phyloP scores from a whole-genome alignment of 192 early-diverging fungal genomes.

The Coemansia sp. region DNA sequence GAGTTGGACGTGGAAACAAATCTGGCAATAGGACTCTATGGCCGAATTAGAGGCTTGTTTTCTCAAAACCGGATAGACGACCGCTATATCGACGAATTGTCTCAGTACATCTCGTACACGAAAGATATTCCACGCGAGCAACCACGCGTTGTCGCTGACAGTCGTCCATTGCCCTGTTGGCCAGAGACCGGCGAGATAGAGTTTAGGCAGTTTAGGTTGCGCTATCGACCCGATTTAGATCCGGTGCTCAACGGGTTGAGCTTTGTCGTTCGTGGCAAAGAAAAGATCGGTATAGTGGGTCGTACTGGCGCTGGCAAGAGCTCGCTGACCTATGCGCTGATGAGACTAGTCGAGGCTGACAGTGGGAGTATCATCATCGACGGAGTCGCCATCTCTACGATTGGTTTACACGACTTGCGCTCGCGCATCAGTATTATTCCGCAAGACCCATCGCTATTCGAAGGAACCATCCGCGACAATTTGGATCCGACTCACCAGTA shows the following conservation, averaged over 20 bases:
- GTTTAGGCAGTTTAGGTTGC: slow-evolving; percentile 25
- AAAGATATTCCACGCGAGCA: slow-evolving; percentile 51
- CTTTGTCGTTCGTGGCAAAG: slow-evolving; percentile 56
- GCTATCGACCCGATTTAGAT: slow-evolving; percentile 8
- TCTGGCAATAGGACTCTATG: neutral
- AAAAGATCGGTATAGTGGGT: slow-evolving; percentile 83
- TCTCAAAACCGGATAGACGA: neutral
- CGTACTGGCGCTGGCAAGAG: slow-evolving; percentile 78
- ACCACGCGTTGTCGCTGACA: slow-evolving; percentile 55
- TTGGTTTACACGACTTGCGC: slow-evolving; percentile 63
- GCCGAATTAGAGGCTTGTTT: neutral
- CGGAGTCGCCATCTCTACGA: slow-evolving; percentile 53
- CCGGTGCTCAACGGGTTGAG: slow-evolving; percentile 41
- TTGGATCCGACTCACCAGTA: slow-evolving; percentile 61
- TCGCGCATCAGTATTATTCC: slow-evolving; percentile 65
- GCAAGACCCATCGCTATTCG: slow-evolving; percentile 69
- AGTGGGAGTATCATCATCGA: slow-evolving; percentile 62
- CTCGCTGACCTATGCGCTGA: slow-evolving; percentile 61
- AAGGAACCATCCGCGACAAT: slow-evolving; percentile 68
- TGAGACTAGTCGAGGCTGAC: slow-evolving; percentile 67
- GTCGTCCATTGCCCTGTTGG: slow-evolving; percentile 58
- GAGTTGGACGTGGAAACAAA: slow-evolving; percentile 5
- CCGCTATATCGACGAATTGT: neutral
- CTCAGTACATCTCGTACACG: neutral
- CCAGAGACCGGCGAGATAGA: slow-evolving; percentile 69